Conservation (phyloP, 371 early-diverging fungal species). For the Mortierella sp. region DNA sequence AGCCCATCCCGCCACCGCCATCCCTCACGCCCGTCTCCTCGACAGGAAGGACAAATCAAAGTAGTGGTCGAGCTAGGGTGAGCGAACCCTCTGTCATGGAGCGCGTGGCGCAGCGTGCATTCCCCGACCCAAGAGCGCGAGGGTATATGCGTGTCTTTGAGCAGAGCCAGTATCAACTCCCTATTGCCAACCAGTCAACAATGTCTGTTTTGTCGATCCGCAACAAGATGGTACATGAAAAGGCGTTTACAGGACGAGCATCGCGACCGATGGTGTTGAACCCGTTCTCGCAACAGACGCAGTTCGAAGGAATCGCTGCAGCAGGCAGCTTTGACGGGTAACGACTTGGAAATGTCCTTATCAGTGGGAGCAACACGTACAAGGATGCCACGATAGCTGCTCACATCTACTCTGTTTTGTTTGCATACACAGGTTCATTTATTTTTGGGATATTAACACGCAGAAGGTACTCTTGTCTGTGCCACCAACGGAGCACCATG, state of each 20-base stretch:
- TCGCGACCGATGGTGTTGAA: slow-evolving; percentile 24
- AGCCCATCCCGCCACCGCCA: slow-evolving; percentile 7
- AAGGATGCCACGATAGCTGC: too few relatives aligned
- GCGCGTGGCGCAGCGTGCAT: slow-evolving; percentile 1
- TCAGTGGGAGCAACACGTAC: too few relatives aligned
- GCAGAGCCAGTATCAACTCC: slow-evolving; percentile 6
- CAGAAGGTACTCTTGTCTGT: slow-evolving; percentile 1
- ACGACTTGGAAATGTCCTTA: too few relatives aligned
- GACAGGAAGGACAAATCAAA: not conserved
- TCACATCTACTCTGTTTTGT: too few relatives aligned
- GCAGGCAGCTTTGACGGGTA: slow-evolving; percentile 27
- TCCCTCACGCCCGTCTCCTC: slow-evolving; percentile 10
- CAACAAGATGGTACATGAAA: not conserved
- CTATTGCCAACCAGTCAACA: slow-evolving; percentile 11
- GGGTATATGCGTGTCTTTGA: slow-evolving; percentile 40
- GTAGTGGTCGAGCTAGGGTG: not conserved
- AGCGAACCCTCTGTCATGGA: not conserved
- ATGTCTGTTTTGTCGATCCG: slow-evolving; percentile 17
- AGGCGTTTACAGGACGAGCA: not conserved
- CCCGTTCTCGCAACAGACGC: slow-evolving; percentile 31
- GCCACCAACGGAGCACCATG: slow-evolving; percentile 5
- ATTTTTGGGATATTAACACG: slow-evolving; percentile 23
- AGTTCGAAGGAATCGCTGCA: slow-evolving; percentile 37
- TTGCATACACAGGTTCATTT: slow-evolving; percentile 8
- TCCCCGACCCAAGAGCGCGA: slow-evolving; percentile 3